Evolutionary conservation across 805 yeast genomes (phyloP).

Genomic region (Ascoidea tarda): DNA sequence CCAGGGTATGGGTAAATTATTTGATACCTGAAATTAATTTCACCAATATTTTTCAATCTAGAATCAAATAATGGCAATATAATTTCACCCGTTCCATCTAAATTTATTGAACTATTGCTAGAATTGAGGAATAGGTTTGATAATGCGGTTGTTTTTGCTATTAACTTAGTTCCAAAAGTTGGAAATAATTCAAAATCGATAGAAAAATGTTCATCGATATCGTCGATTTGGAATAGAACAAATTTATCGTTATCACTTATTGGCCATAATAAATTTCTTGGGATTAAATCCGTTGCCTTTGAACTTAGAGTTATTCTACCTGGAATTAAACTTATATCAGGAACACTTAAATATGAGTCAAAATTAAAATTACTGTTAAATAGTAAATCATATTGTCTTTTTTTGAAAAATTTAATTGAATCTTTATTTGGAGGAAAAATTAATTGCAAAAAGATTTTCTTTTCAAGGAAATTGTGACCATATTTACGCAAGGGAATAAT

Average conservation of each 20-base stretch:
- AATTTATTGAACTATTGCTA: conserved; percentile 20
- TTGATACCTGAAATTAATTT: conserved; percentile 61
- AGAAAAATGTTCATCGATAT: conserved; percentile 54
- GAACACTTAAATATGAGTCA: neutral
- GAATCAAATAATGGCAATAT: conserved; percentile 70
- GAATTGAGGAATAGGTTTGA: conserved; percentile 31
- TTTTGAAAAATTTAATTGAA: conserved; percentile 22
- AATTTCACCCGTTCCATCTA: conserved; percentile 21
- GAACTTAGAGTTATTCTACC: conserved; percentile 80
- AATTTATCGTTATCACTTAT: conserved; percentile 49
- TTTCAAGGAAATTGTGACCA: conserved; percentile 91
- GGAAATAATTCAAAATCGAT: conserved; percentile 88
- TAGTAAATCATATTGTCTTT: neutral
- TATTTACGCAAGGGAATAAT: conserved; percentile 85
- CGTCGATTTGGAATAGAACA: conserved; percentile 73
- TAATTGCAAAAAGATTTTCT: conserved; percentile 72
- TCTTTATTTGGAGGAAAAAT: conserved; percentile 39
- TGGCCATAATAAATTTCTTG: conserved; percentile 75
- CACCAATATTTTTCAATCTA: conserved; percentile 72
- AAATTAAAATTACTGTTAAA: no score
- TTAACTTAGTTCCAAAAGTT: conserved; percentile 82
- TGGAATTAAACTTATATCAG: conserved; percentile 33
- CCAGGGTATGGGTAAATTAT: conserved; percentile 86
- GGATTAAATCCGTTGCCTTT: conserved; percentile 62
- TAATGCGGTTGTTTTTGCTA: conserved; percentile 79